Evolutionary conservation across 257 asterid species (phyloP).

Genomic region (Cordia subcordata): DNA sequence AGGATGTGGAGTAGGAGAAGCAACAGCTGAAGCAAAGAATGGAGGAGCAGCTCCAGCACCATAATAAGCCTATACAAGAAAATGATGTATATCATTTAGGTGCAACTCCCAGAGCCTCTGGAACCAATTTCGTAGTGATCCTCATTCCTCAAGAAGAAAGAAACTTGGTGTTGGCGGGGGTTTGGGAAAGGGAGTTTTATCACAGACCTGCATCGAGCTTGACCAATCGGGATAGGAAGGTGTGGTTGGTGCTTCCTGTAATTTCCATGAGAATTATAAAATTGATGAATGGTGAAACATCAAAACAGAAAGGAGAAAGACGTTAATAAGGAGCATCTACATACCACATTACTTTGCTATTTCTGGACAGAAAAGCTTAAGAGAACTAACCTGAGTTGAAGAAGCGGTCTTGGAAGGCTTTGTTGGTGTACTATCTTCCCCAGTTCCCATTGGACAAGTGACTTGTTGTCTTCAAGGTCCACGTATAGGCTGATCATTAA

Average conservation of each 20-base stretch:
- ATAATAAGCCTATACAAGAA: constrained; percentile 61
- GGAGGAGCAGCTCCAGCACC: constrained; percentile 92
- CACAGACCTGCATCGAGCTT: constrained; percentile 72
- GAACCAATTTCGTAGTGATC: too few species aligned
- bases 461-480: constrained; percentile 20
- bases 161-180: too few species aligned
- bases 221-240: constrained; percentile 92
- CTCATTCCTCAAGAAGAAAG: too few species aligned
- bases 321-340: neutral
- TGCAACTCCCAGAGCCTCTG: neutral
- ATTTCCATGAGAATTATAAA: constrained; percentile 13
- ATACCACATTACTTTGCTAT: neutral
- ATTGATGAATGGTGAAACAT: constrained; percentile 3
- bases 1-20: constrained; percentile 92
- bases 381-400: constrained; percentile 47
- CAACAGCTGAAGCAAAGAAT: constrained; percentile 84
- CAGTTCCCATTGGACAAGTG: constrained; percentile 64
- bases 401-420: constrained; percentile 64
- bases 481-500: constrained; percentile 12
- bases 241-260: constrained; percentile 62
- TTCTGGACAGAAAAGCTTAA: neutral
- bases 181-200: neutral
- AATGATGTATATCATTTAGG: constrained; percentile 1
- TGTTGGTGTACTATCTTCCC: constrained; percentile 62
- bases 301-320: neutral